A percentile compares a stretch with the other conserved stretches of the same genome.
Evolutionary conservation across 257 asterid genomes (phyloP).

Genomic region (Penstemon newberryi): DNA sequence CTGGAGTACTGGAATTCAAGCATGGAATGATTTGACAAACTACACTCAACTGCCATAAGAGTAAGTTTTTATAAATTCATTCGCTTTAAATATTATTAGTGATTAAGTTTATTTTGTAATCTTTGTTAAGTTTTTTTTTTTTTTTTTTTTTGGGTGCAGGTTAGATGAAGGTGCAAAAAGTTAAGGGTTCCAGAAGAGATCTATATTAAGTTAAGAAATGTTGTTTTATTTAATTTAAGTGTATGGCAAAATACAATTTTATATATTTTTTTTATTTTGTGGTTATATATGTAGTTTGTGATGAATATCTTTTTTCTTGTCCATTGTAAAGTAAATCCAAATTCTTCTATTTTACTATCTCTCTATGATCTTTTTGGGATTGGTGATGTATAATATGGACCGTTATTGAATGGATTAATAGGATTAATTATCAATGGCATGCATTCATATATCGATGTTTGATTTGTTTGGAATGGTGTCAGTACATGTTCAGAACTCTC

Average conservation of each 20-base stretch:
- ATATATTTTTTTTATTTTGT: background rate
- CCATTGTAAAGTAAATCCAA: background rate
- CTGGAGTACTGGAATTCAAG: slow-evolving; percentile 59
- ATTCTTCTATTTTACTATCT: background rate
- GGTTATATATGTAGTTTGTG: background rate
- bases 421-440: background rate
- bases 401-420: slow-evolving; percentile 33
- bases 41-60: slow-evolving; percentile 54
- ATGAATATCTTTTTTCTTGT: background rate
- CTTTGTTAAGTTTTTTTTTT: background rate
- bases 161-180: slow-evolving; percentile 2
- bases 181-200: background rate
- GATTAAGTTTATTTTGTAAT: background rate
- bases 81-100: background rate
- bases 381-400: slow-evolving; percentile 32
- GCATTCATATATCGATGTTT: slow-evolving; percentile 12
- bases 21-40: slow-evolving; percentile 58
- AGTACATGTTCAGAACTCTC: slow-evolving; percentile 38
- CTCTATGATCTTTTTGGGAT: slow-evolving; percentile 39
- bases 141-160: slow-evolving; percentile 15
- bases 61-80: background rate
- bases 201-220: background rate
- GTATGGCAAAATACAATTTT: too few relatives aligned
- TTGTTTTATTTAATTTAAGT: background rate
- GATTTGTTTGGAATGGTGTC: slow-evolving; percentile 45